These are phyloP conservation scores for Zea luxurians DNA, from an alignment of 176 grass and related monocot species.

Conservation along the genomic window DNA sequence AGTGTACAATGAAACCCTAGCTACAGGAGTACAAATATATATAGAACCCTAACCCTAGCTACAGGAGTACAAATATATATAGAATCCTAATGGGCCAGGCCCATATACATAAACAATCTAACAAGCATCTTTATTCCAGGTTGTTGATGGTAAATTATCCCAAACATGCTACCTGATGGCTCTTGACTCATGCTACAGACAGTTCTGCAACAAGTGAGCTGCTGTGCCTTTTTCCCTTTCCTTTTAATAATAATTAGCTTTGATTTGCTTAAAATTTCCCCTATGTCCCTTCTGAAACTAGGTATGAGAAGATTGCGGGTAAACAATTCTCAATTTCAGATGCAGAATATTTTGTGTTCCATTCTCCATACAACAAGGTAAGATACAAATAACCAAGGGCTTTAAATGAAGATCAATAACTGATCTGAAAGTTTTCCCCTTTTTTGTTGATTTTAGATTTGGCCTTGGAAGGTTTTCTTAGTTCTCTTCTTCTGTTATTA, in stretches of 20 bases:
- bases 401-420: no score
- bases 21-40: no score
- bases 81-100: constrained; percentile 21
- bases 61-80: no score
- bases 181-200: constrained; percentile 62
- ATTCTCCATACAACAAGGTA: constrained; percentile 98
- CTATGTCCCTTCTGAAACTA: background rate
- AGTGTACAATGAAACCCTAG: no score
- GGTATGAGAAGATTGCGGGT: constrained; percentile 74
- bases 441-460: constrained; percentile 11
- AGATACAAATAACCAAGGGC: background rate
- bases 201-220: constrained; percentile 65
- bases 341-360: constrained; percentile 79
- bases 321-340: constrained; percentile 73
- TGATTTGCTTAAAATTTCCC: constrained; percentile 10
- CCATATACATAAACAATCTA: background rate
- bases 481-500: constrained; percentile 3
- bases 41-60: no score
- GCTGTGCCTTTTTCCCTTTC: background rate
- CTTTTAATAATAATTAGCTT: background rate
- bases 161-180: constrained; percentile 86
- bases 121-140: constrained; percentile 29
- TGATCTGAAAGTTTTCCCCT: no score
- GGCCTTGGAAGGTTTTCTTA: background rate
- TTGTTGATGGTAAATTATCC: constrained; percentile 80